Conservation (phyloP, 306 rosid species). For the Vachellia pachyceras region DNA sequence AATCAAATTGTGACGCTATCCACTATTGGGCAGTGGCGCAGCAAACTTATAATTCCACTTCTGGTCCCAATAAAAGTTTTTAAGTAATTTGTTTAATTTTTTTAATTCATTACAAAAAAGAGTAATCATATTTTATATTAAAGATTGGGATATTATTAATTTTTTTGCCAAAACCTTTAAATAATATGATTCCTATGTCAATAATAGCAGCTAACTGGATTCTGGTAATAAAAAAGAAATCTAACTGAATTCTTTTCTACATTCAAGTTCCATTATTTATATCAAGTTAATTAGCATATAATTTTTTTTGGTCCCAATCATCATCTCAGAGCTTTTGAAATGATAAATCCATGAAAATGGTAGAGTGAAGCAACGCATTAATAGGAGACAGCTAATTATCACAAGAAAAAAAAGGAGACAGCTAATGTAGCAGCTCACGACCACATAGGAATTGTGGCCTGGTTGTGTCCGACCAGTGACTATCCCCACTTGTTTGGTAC, state of each 20-base stretch:
- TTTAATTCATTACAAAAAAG: too few relatives aligned
- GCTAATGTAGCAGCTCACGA: constrained; percentile 44
- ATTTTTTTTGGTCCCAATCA: not conserved
- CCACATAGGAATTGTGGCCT: constrained; percentile 42
- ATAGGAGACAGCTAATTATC: constrained; percentile 45
- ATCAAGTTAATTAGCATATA: not conserved
- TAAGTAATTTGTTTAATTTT: too few relatives aligned
- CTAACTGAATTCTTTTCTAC: not conserved
- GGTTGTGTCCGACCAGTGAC: constrained; percentile 10
- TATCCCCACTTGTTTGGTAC: too few relatives aligned
- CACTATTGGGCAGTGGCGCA: too few relatives aligned
- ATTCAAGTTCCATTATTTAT: not conserved
- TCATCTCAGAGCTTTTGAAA: not conserved
- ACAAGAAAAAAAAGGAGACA: constrained; percentile 33
- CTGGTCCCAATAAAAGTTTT: too few relatives aligned
- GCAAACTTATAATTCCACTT: too few relatives aligned
- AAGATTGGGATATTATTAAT: too few relatives aligned
- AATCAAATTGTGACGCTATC: too few relatives aligned
- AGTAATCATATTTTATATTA: too few relatives aligned
- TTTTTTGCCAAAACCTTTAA: too few relatives aligned
- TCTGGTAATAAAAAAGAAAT: not conserved
- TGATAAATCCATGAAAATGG: constrained; percentile 35
- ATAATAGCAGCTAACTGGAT: too few relatives aligned
- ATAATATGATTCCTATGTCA: not conserved
- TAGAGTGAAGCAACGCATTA: constrained; percentile 52